phyloP scores from a whole-genome alignment of 2,329 filamentous ascomycete species.

The Ascochyta koolunga region DNA sequence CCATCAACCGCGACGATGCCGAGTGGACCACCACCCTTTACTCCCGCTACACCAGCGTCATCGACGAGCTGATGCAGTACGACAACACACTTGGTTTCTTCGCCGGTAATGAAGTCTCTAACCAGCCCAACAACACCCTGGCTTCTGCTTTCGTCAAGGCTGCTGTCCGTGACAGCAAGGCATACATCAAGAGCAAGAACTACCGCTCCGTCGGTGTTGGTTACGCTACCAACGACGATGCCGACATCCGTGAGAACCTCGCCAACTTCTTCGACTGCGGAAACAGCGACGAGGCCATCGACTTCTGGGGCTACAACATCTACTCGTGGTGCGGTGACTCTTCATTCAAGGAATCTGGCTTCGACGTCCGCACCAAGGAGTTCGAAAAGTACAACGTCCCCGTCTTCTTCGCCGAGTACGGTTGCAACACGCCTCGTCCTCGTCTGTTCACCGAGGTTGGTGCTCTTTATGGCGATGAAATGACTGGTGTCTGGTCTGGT shows the following conservation, averaged over 20 bases:
- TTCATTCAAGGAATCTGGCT: conserved; percentile 76
- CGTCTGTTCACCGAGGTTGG: conserved; percentile 86
- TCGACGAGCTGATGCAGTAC: conserved; percentile 83
- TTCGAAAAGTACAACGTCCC: conserved; percentile 90
- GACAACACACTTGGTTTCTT: conserved; percentile 96
- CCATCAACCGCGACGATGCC: conserved; percentile 83
- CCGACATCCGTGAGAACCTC: conserved; percentile 78
- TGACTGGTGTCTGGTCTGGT: conserved; percentile 88
- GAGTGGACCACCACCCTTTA: conserved; percentile 81
- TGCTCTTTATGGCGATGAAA: conserved; percentile 78
- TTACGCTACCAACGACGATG: conserved; percentile 95
- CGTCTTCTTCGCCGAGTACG: conserved; percentile 98
- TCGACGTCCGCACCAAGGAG: conserved; percentile 80
- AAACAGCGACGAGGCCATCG: conserved; percentile 67
- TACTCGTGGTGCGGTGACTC: conserved; percentile 98
- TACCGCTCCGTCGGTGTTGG: conserved; percentile 86
- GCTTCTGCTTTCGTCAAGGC: conserved; percentile 97
- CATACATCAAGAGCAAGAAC: conserved; percentile 81
- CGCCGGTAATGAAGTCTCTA: conserved; percentile 96
- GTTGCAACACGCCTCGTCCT: conserved; percentile 78
- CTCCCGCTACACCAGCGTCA: conserved; percentile 79
- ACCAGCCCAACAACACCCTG: conserved; percentile 83
- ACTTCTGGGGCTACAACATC: conserved; percentile 99
- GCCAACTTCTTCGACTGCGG: conserved; percentile 97
- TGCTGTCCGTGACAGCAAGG: conserved; percentile 93